phyloP scores from a whole-genome alignment of 2,329 filamentous ascomycete species.

The Paraconiothyrium sp. region DNA sequence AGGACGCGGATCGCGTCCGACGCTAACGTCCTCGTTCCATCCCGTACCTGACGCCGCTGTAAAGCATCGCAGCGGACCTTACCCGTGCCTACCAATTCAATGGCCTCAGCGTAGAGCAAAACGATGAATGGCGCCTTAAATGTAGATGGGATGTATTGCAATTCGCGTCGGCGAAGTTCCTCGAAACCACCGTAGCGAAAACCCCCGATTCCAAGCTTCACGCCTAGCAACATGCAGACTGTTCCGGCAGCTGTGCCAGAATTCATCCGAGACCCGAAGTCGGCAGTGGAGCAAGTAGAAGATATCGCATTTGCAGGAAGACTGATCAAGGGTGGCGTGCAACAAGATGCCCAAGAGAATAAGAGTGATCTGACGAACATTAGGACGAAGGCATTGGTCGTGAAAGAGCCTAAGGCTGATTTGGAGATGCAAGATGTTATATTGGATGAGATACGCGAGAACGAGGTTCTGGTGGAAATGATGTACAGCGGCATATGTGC shows the following conservation, averaged over 20 bases:
- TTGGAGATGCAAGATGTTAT: slow-evolving; percentile 17
- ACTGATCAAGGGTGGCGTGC: neutral
- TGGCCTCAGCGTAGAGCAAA: neutral
- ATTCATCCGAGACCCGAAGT: neutral
- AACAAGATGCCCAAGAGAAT: neutral
- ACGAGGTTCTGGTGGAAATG: slow-evolving; percentile 63
- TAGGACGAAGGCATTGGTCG: slow-evolving; percentile 16
- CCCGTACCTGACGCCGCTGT: neutral
- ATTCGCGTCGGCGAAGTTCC: neutral
- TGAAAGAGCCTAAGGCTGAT: slow-evolving; percentile 15
- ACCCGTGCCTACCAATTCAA: neutral
- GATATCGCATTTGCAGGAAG: neutral
- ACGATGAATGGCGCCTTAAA: neutral
- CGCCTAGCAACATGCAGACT: neutral
- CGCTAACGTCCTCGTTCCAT: neutral
- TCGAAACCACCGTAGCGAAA: neutral
- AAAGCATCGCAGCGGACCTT: slow-evolving; percentile 2
- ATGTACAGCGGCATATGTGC: slow-evolving; percentile 62
- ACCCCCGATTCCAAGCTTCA: neutral
- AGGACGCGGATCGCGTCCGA: neutral
- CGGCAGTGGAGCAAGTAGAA: neutral
- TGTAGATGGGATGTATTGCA: neutral
- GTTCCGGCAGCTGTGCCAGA: neutral
- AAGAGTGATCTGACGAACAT: slow-evolving; percentile 9
- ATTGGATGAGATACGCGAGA: slow-evolving; percentile 35